Percentiles rank a stretch among this genome's conserved stretches.
phyloP scores from a whole-genome alignment of 179 eudicot species.

The Corrigiola litoralis region DNA sequence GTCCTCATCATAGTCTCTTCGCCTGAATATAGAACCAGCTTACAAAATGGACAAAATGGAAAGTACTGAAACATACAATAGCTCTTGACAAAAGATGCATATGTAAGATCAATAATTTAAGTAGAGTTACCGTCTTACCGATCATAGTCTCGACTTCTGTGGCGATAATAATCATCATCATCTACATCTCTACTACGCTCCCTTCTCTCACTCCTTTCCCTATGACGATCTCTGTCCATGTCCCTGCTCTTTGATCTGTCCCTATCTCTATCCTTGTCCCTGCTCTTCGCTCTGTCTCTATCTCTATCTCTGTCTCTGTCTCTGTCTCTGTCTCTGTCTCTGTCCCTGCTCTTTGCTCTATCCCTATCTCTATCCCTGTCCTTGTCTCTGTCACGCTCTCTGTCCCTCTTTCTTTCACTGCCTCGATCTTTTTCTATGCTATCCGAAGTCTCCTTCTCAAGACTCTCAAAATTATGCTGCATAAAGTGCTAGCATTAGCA shows the following conservation, averaged over 20 bases:
- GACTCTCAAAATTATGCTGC: conserved; percentile 33
- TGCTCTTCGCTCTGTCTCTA: conserved; percentile 27
- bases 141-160: conserved; percentile 53
- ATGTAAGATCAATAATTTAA: not conserved
- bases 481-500: not conserved
- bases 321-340: conserved; percentile 28
- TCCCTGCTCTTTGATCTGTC: conserved; percentile 32
- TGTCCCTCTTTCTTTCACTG: not conserved
- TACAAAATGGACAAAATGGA: not conserved
- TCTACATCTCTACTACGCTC: conserved; percentile 53
- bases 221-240: conserved; percentile 46
- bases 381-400: not conserved
- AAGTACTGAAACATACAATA: not conserved
- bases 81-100: not conserved
- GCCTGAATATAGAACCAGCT: conserved; percentile 36
- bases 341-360: conserved; percentile 25
- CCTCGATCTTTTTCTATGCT: conserved; percentile 22
- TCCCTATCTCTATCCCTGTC: conserved; percentile 16
- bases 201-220: conserved; percentile 47
- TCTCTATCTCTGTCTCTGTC: conserved; percentile 36
- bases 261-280: conserved; percentile 23
- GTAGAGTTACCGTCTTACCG: conserved; percentile 39
- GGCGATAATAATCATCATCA: conserved; percentile 51
- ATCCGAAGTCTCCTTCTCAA: conserved; percentile 32
- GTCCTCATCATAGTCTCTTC: conserved; percentile 63